Base-by-base conservation (phyloP, 768 basidiomycete genomes). In the Leccinellum albellum region DNA sequence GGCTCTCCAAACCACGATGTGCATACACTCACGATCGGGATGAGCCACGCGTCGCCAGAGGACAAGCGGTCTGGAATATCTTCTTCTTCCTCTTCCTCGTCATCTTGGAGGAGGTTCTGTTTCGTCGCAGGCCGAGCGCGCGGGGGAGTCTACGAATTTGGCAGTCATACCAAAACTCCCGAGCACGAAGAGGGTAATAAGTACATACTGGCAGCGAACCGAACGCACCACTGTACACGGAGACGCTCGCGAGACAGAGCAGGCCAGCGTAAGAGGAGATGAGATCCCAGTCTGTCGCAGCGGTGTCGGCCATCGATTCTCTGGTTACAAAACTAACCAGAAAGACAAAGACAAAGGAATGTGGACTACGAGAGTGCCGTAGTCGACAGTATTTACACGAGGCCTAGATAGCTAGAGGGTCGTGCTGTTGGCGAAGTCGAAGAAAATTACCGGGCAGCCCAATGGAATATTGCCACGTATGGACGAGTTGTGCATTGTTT, bases 261-360 rank as follows among this genome's bases (percentile, higher is more conserved):
- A 92, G 74, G 7, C 89, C 91, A 6, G 75, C 82, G 63, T 88
- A 90, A 33, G 89, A 86, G 1, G 81, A 81, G 28, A 89, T 60
- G 47, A 87, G 65, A 63, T 83, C 83, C 82, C 79, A 84, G 71
- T 88, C 78, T 24, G 57, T 42, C 0, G 40, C 40, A 21, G 21
- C 20, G 40, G 12, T 55, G 33, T 65, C 62, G 29, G 35, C 31
- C 59, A 68, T 63, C 31, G 21, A 29, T 20, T 17, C 31, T 31
- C 26, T n/a, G 17, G 28, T n/a, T 17, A 31, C 49, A 46, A 37
- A n/a, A 23, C 26, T 31, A 21, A 28, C 21, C 32, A 20, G 12
- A 4, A 17, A 45, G 21, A 14, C 44, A 57, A 14, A 44, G 24
- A 14, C 44, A 58, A 60, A 52, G 37, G 48, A 64, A 31, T 1